These are phyloP conservation scores for Brettanomyces sp. DNA, from an alignment of 805 yeast genomes.

Conservation along the genomic window DNA sequence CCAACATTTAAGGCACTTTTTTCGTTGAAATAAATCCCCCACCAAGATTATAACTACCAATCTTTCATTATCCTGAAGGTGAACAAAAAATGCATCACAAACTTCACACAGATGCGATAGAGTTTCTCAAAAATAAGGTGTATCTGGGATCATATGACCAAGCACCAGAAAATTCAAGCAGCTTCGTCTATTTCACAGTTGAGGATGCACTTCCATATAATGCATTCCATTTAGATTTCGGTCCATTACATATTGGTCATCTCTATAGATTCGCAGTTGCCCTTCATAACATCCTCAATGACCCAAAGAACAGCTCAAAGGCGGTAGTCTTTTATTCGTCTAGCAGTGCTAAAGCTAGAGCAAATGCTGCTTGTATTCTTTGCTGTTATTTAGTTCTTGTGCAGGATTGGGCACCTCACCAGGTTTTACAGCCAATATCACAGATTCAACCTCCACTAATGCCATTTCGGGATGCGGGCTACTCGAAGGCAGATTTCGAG, in stretches of 20 bases:
- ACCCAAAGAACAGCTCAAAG: slow-evolving; percentile 70
- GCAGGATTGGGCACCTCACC: slow-evolving; percentile 98
- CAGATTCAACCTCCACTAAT: slow-evolving; percentile 90
- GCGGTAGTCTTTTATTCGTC: slow-evolving; percentile 88
- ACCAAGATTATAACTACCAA: not conserved
- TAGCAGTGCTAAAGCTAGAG: slow-evolving; percentile 68
- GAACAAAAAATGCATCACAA: slow-evolving; percentile 18
- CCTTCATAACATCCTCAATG: slow-evolving; percentile 84
- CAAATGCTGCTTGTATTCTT: slow-evolving; percentile 89
- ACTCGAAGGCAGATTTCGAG: slow-evolving; percentile 89
- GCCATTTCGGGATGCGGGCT: slow-evolving; percentile 96
- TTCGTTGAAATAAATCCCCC: not conserved
- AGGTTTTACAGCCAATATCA: slow-evolving; percentile 87
- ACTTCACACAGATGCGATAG: slow-evolving; percentile 24
- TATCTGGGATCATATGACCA: slow-evolving; percentile 85
- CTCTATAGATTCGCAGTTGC: slow-evolving; percentile 91
- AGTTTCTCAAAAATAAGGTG: slow-evolving; percentile 48
- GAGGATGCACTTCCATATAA: slow-evolving; percentile 90
- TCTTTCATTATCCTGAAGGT: not conserved
- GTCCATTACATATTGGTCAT: slow-evolving; percentile 91
- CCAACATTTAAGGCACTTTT: not conserved
- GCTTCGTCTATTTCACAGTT: slow-evolving; percentile 77
- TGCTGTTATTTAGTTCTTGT: slow-evolving; percentile 93
- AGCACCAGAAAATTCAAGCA: slow-evolving; percentile 67
- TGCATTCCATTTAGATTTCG: slow-evolving; percentile 93